Percentiles rank a stretch among this genome's conserved stretches.
These are phyloP conservation scores for Dothideomycetidae sp. DNA, from an alignment of 2,329 filamentous ascomycete species.

Conservation along the genomic window DNA sequence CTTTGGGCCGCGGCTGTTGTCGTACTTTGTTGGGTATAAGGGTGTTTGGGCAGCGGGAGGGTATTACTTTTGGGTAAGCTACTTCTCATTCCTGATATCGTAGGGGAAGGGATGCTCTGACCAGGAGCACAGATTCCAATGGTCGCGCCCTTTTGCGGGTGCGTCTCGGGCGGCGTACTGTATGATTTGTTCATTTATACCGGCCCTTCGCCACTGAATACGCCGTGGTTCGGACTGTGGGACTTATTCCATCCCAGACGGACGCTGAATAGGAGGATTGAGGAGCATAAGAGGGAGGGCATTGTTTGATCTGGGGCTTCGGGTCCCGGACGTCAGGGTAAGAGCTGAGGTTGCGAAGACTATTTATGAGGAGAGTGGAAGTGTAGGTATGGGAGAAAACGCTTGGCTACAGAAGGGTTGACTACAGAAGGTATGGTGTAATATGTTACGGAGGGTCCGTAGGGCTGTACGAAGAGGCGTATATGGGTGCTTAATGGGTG, in stretches of 20 bases:
- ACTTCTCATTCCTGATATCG: constrained; percentile 16
- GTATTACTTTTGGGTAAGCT: constrained; percentile 50
- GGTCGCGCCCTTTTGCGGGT: constrained; percentile 19
- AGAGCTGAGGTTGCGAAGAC: no score
- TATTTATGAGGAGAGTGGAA: no score
- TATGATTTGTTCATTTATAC: constrained; percentile 39
- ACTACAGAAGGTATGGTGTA: no score
- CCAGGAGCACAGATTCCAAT: constrained; percentile 2
- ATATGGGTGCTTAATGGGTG: no score
- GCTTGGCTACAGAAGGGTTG: no score
- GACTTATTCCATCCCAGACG: constrained; percentile 14
- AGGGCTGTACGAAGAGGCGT: no score
- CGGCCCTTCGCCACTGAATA: constrained; percentile 33
- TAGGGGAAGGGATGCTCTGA: neutral
- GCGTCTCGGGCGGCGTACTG: constrained; percentile 30
- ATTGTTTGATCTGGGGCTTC: constrained; percentile 14
- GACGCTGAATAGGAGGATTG: constrained; percentile 13
- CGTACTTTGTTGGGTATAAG: constrained; percentile 48
- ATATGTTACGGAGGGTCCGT: no score
- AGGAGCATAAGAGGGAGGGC: constrained; percentile 17
- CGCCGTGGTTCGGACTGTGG: constrained; percentile 9
- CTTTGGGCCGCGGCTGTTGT: constrained; percentile 47
- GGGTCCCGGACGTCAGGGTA: no score
- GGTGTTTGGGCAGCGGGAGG: constrained; percentile 46
- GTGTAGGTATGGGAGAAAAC: no score